Conservation (phyloP, 2,329 filamentous ascomycete species). For the Parastagonospora avenae region DNA sequence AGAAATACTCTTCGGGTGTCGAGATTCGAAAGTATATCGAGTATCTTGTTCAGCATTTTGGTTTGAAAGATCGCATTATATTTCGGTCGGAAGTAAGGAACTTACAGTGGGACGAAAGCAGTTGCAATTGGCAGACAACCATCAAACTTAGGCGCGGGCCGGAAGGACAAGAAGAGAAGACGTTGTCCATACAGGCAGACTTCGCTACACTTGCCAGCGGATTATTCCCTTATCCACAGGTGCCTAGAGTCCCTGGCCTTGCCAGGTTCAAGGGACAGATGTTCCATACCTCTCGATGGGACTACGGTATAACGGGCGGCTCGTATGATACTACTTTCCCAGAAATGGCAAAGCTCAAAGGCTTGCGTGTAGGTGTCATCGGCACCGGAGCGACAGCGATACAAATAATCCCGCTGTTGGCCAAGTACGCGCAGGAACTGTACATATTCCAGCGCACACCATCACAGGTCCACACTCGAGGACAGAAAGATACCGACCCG, state of each 20-base stretch:
- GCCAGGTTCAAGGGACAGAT: constrained; percentile 46
- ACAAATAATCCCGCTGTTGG: constrained; percentile 49
- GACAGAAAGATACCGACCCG: constrained; percentile 48
- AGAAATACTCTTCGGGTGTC: constrained; percentile 50
- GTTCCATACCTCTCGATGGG: constrained; percentile 53
- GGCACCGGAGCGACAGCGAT: constrained; percentile 54
- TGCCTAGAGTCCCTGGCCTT: constrained; percentile 51
- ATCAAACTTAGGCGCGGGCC: constrained; percentile 20
- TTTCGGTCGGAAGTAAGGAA: constrained; percentile 47
- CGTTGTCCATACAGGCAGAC: constrained; percentile 30
- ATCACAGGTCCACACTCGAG: constrained; percentile 42
- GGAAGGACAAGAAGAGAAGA: constrained; percentile 15
- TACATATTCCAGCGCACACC: constrained; percentile 53
- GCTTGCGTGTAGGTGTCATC: constrained; percentile 51
- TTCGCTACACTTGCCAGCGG: constrained; percentile 49
- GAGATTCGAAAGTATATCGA: constrained; percentile 54
- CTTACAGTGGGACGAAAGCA: constrained; percentile 54
- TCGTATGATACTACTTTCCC: constrained; percentile 25
- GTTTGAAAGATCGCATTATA: constrained; percentile 46
- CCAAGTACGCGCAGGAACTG: constrained; percentile 45
- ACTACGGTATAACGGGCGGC: constrained; percentile 51
- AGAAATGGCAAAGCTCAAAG: constrained; percentile 34
- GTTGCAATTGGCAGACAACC: constrained; percentile 38
- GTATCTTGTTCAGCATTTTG: constrained; percentile 27
- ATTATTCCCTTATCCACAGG: constrained; percentile 51